phyloP scores from a whole-genome alignment of 345 rosid genomes.

The Brassica carinata region DNA sequence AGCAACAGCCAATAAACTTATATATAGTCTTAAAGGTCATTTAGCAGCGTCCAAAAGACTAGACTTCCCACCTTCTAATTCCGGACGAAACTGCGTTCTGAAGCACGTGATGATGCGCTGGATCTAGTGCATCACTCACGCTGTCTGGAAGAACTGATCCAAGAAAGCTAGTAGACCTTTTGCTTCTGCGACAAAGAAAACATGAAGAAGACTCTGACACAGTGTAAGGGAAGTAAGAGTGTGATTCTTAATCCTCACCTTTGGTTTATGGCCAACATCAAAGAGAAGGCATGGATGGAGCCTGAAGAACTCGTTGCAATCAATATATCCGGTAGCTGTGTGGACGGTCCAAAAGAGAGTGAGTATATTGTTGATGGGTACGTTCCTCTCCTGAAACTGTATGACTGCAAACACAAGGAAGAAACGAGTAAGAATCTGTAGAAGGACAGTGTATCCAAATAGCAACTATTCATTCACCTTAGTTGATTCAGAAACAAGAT shows the following conservation, averaged over 20 bases:
- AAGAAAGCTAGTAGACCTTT: constrained; percentile 69
- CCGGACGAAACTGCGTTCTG: constrained; percentile 71
- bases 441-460: neutral
- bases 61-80: constrained; percentile 60
- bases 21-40: neutral
- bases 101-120: constrained; percentile 77
- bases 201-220: neutral
- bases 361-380: constrained; percentile 85
- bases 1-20: neutral
- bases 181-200: constrained; percentile 42
- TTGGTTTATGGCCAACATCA: constrained; percentile 60
- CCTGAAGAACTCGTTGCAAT: constrained; percentile 88
- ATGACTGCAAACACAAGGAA: constrained; percentile 51
- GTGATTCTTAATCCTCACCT: constrained; percentile 50
- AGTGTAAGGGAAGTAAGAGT: constrained; percentile 4
- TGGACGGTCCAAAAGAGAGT: constrained; percentile 81
- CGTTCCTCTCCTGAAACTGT: constrained; percentile 89
- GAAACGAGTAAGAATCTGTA: constrained; percentile 25
- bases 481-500: constrained; percentile 79
- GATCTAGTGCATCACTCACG: constrained; percentile 78
- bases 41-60: neutral
- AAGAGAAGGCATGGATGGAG: constrained; percentile 73
- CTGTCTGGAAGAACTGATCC: constrained; percentile 80
- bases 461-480: constrained; percentile 52
- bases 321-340: constrained; percentile 72